Base-by-base conservation (phyloP, 805 yeast genomes). In the Suhomyces tanzawaensis region DNA sequence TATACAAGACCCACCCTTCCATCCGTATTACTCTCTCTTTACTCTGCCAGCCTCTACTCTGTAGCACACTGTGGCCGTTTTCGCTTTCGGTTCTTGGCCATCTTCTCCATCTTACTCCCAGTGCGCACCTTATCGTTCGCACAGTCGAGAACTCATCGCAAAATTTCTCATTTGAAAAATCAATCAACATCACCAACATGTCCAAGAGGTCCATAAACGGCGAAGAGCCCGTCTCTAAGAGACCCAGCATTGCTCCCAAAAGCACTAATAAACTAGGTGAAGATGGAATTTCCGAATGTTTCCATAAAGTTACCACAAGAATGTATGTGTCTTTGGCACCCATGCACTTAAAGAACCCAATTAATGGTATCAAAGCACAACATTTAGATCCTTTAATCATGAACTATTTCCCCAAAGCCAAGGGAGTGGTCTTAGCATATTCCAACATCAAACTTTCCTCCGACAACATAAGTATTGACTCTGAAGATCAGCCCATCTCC, bases 271-370 rank as follows among this genome's bases (percentile, higher is more conserved):
- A 65, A 6, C 36, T 66, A 16, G 59, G 61, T 41, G 52, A 43
- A 4, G 64, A 70, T 17, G 83, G 83, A 0, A 41, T 76, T 12
- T 75, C 91, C 2, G 77, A 81, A 53, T 84, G 95, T 55, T 87
- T 86, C 66, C 80, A 77, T 48, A 69, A 63, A 29, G 74, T 80
- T 39, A 68, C 74, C 37, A 66, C 84, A 2, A 66, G 78, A 12
- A 58, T 93, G 58, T 88, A 90, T 56, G 80, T 89, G 4, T 88
- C 96, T 7, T 59, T 93, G 37, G 96, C 99, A 4, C 99, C 99
- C 37, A 69, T 79, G 37, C 85, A 82, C 62, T 55, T 81, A 26
- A 67, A 71, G 29, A 68, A 73, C 35, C 95, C 96, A 5, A 56
- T 82, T 12, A 78, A 77, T 42, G 99, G 98, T 29, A 74, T 93